Evolutionary conservation across 2,329 filamentous ascomycete genomes (phyloP), one percentile per base, ranked within the genome.

Genomic region (Cytospora chrysosperma): DNA sequence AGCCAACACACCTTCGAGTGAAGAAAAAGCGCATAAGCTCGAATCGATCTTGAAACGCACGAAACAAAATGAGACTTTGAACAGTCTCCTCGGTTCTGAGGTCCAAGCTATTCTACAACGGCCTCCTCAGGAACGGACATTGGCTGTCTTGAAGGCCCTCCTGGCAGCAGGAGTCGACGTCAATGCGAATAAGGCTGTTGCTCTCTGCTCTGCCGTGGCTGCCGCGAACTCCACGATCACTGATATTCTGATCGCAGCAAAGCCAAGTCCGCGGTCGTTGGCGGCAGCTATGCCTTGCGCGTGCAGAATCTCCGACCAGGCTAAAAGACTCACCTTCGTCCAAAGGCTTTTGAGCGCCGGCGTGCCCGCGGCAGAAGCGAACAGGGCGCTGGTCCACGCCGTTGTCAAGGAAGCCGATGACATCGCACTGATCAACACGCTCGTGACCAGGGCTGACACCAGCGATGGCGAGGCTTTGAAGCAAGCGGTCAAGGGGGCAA

Each of bases 91-190:
- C 1, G 75, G 81, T 13, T 77, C 79, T 19, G 85, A 87, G 68
- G 80, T 86, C 5, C 76, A 81, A 51, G 75, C 74, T 1, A 69
- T 82, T 4, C 70, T 82, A 12, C 73, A 78, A 60, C 73, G 74
- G 3, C 74, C 72, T 0, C 70, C 72, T 0, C 70, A 75, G 1
- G 70, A 76, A 13, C 77, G 79, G 4, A 76, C 76, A 1, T 71
- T 82, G 6, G 74, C 78, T 2, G 77, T 81, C 0, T 63, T 86
- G 37, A 77, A 78, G 61, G 72, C 77, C 0, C 75, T 87, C 0
- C 69, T 88, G 1, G 75, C 77, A 1, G 75, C 79, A 1, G 82
- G 83, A 0, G 85, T 84, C 2, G 80, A 86, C 54, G 75, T 85
- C n/a, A 85, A 87, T 66, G 75, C 77, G 1, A 77, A 79, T 62